Evolutionary conservation across 257 asterid genomes (phyloP).

Genomic region (Verbena officinalis): DNA sequence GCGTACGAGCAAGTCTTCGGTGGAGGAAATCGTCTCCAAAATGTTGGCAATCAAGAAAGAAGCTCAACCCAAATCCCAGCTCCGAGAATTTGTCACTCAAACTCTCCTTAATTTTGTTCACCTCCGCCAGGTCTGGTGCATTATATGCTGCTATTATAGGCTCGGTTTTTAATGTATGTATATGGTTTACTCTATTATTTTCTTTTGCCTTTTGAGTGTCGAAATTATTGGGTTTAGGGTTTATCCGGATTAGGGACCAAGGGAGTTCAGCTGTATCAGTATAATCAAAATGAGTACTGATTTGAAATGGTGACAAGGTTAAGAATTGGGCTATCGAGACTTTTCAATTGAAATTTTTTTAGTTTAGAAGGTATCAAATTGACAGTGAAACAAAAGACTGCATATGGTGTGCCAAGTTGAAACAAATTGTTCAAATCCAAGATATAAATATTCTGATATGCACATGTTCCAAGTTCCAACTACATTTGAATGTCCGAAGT

Average conservation of each 20-base stretch:
- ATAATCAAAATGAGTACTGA: neutral
- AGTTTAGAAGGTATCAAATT: neutral
- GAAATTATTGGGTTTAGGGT: conserved; percentile 28
- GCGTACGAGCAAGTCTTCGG: conserved; percentile 61
- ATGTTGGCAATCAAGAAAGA: conserved; percentile 74
- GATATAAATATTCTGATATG: neutral
- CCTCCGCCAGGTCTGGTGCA: conserved; percentile 76
- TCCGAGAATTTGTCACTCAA: conserved; percentile 77
- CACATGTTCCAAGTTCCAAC: neutral
- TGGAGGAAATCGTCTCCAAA: conserved; percentile 73
- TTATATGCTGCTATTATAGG: neutral
- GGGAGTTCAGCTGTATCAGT: neutral
- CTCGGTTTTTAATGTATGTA: neutral
- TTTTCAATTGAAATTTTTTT: neutral
- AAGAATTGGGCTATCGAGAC: neutral
- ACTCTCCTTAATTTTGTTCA: conserved; percentile 78
- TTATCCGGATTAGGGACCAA: conserved; percentile 25
- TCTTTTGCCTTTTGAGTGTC: neutral
- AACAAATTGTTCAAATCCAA: neutral
- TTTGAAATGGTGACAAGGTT: conserved; percentile 10
- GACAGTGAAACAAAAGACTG: conserved; percentile 10
- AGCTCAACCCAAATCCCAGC: conserved; percentile 58
- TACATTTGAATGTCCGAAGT: neutral
- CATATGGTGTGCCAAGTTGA: neutral
- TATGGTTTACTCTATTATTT: neutral